Conservation (phyloP, 345 rosid species). For the Balakata baccata region DNA sequence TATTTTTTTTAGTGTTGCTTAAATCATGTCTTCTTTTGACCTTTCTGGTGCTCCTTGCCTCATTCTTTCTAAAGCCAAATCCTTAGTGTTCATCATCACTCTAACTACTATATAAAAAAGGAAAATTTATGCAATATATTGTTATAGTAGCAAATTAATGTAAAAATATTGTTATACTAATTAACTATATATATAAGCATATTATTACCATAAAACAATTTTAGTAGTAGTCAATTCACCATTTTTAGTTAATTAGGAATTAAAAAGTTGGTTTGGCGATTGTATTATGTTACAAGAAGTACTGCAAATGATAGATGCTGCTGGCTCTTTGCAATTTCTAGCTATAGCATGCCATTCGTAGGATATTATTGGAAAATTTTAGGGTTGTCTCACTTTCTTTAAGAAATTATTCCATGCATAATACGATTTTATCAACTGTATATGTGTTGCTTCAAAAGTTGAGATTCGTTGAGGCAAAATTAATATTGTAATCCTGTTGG, state of each 20-base stretch:
- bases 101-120: too few relatives aligned
- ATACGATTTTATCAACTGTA: not conserved
- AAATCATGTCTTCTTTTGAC: constrained; percentile 25
- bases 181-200: too few relatives aligned
- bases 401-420: not conserved
- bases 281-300: not conserved
- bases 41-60: constrained; percentile 21
- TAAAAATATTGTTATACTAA: too few relatives aligned
- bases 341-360: not conserved
- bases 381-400: not conserved
- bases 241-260: not conserved
- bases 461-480: constrained; percentile 3
- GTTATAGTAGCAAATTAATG: too few relatives aligned
- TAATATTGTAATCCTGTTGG: constrained; percentile 8
- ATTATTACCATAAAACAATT: too few relatives aligned
- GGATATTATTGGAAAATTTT: not conserved
- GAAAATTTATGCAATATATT: too few relatives aligned
- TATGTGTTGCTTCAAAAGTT: constrained; percentile 8
- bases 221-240: too few relatives aligned
- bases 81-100: constrained; percentile 13
- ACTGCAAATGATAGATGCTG: not conserved
- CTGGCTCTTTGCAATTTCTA: not conserved
- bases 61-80: constrained; percentile 21
- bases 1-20: too few relatives aligned
- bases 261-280: not conserved